Percentiles rank a stretch among this genome's conserved stretches.
Evolutionary conservation across 2,329 filamentous ascomycete species (phyloP).

Genomic region (Elsinoe ampelina): DNA sequence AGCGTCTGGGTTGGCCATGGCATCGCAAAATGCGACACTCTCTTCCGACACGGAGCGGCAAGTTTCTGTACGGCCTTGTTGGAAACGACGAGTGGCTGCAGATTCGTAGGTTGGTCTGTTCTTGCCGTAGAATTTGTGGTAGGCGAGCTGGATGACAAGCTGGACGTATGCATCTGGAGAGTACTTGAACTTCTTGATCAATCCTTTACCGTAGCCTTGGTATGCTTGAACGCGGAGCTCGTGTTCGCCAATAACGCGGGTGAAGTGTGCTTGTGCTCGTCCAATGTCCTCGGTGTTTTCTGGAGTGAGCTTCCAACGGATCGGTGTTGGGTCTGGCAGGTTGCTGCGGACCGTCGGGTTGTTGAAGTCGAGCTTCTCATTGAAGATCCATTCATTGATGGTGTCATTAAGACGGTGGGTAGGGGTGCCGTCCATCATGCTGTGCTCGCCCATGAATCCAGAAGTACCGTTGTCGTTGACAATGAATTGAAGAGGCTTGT

Average conservation of each 20-base stretch:
- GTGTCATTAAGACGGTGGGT: slow-evolving; percentile 96
- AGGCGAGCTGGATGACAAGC: slow-evolving; percentile 96
- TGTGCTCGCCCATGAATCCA: slow-evolving; percentile 97
- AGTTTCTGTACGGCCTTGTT: slow-evolving; percentile 91
- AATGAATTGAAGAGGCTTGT: slow-evolving; percentile 97
- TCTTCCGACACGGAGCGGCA: slow-evolving; percentile 89
- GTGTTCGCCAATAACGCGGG: slow-evolving; percentile 71
- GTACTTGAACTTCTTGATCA: slow-evolving; percentile 99
- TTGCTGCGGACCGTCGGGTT: slow-evolving; percentile 68
- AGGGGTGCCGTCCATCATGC: slow-evolving; percentile 99
- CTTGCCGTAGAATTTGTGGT: slow-evolving; percentile 98
- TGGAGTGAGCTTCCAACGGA: slow-evolving; percentile 70
- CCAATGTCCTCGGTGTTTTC: slow-evolving; percentile 70
- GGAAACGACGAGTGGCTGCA: slow-evolving; percentile 87
- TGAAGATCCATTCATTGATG: slow-evolving; percentile 82
- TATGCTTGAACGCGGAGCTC: slow-evolving; percentile 91
- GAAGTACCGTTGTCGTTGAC: slow-evolving; percentile 96
- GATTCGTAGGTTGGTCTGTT: slow-evolving; percentile 97
- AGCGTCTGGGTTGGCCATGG: slow-evolving; percentile 63
- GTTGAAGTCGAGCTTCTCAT: slow-evolving; percentile 86
- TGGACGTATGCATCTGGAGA: slow-evolving; percentile 96
- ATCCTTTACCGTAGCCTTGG: slow-evolving; percentile 92
- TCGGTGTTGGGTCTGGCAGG: slow-evolving; percentile 66
- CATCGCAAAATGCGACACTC: slow-evolving; percentile 77
- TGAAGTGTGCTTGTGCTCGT: slow-evolving; percentile 69